Evolutionary conservation across 768 basidiomycete genomes (phyloP).

Genomic region (Chalciporus piperatus): DNA sequence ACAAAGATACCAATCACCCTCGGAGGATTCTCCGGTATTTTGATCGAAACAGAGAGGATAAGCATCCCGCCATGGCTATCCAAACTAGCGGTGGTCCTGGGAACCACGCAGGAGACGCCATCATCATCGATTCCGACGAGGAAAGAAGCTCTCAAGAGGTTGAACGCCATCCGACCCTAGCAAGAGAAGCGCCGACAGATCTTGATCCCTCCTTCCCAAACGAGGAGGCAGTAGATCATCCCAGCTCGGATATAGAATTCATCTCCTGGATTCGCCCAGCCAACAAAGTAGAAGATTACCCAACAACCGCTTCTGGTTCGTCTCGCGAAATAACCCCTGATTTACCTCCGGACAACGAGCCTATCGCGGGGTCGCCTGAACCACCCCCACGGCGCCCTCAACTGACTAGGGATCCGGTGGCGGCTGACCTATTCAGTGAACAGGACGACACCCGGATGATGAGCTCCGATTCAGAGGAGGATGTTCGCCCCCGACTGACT

Average conservation of each 20-base stretch:
- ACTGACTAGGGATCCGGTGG: not conserved
- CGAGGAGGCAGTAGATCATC: constrained; percentile 1
- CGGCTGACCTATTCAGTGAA: not conserved
- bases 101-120: constrained; percentile 16
- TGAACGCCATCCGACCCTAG: not conserved
- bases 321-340: constrained; percentile 1
- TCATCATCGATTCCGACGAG: constrained; percentile 23
- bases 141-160: not conserved
- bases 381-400: not conserved
- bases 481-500: not conserved
- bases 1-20: not conserved
- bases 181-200: not conserved
- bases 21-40: not conserved
- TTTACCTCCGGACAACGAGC: not conserved
- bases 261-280: constrained; percentile 5
- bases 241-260: constrained; percentile 12
- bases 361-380: not conserved
- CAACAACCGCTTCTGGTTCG: not conserved
- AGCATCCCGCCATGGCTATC: not conserved
- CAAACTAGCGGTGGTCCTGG: constrained; percentile 7
- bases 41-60: not conserved
- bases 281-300: not conserved
- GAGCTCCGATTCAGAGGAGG: constrained; percentile 8
- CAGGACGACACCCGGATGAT: not conserved
- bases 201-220: not conserved